phyloP scores from a whole-genome alignment of 768 basidiomycete species.

The Suillus alpinus region DNA sequence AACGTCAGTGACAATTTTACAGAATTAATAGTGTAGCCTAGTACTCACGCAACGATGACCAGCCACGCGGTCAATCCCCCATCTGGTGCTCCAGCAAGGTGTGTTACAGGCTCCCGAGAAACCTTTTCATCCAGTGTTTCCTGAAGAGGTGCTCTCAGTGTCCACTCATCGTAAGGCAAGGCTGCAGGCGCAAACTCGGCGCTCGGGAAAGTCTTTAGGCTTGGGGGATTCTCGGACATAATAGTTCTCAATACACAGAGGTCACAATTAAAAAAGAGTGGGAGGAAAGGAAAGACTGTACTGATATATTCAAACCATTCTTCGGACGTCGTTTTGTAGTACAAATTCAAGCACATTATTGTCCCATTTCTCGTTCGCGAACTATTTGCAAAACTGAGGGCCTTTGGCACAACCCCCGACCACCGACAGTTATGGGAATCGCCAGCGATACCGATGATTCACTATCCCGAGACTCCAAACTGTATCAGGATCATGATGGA shows the following conservation, averaged over 20 bases:
- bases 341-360: too few relatives aligned
- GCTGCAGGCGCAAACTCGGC: background rate
- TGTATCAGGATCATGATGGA: background rate
- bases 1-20: constrained; percentile 22
- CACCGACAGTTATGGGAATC: background rate
- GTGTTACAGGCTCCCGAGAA: constrained; percentile 14
- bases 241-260: background rate
- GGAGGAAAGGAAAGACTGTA: background rate
- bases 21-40: background rate
- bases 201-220: background rate
- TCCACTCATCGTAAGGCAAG: too few relatives aligned
- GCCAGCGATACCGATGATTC: background rate
- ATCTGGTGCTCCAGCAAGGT: constrained; percentile 24
- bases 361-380: background rate
- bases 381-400: background rate
- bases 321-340: background rate
- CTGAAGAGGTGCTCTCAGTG: background rate
- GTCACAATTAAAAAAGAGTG: background rate
- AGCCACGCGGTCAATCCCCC: constrained; percentile 31
- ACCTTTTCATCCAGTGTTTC: background rate
- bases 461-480: background rate
- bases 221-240: background rate
- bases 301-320: background rate
- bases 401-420: background rate
- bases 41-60: constrained; percentile 26